Conservation (phyloP, 306 rosid genomes). For the Cicer cuneatum region DNA sequence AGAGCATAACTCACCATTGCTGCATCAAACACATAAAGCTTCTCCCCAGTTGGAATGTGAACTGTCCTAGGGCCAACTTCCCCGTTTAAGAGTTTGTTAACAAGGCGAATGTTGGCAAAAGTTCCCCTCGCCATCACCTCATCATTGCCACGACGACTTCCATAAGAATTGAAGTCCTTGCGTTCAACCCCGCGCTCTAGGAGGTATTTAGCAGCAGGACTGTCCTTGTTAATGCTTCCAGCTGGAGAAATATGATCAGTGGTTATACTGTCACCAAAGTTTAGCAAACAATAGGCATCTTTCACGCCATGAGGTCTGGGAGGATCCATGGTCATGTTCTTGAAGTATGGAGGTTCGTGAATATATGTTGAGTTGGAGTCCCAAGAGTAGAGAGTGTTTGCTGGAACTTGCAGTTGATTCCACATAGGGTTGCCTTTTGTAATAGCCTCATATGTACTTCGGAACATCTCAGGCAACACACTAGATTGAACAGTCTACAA, state of each 20-base stretch:
- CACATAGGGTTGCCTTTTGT: conserved; percentile 88
- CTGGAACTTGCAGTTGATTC: conserved; percentile 76
- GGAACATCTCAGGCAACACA: conserved; percentile 86
- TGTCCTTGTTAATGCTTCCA: conserved; percentile 91
- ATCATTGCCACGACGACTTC: conserved; percentile 95
- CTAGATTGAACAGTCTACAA: conserved; percentile 86
- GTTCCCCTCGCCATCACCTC: conserved; percentile 98
- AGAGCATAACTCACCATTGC: conserved; percentile 67
- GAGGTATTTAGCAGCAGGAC: conserved; percentile 91
- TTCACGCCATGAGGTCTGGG: conserved; percentile 85
- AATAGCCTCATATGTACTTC: conserved; percentile 76
- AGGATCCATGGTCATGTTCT: conserved; percentile 83
- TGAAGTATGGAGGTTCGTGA: conserved; percentile 95
- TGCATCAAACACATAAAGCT: conserved; percentile 78
- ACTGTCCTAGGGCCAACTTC: conserved; percentile 90
- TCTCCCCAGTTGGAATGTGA: conserved; percentile 87
- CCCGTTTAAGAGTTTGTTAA: conserved; percentile 89
- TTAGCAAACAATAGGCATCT: conserved; percentile 89
- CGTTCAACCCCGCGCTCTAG: conserved; percentile 79
- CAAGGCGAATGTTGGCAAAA: conserved; percentile 88
- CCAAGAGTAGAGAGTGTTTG: conserved; percentile 75
- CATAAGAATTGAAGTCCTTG: conserved; percentile 93
- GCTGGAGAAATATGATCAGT: conserved; percentile 98
- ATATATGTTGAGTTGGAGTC: conserved; percentile 88
- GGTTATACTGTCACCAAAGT: conserved; percentile 91